Conservation (phyloP, 768 basidiomycete genomes). For the Tricholoma bakamatsutake region DNA sequence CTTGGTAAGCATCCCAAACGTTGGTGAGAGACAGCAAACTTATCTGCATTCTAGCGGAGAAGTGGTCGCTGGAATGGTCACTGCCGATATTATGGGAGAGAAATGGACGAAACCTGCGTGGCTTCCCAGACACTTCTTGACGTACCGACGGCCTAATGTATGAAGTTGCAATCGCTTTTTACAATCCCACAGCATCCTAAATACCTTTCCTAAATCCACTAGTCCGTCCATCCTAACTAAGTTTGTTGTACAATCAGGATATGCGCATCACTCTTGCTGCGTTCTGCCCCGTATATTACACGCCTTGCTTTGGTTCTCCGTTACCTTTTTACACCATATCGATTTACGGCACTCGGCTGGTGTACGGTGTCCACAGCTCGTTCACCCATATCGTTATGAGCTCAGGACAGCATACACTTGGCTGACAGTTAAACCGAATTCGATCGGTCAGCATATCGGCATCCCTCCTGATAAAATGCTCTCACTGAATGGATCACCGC, state of each 20-base stretch:
- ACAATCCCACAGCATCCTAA: neutral
- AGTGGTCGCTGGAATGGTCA: constrained; percentile 53
- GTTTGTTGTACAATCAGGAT: neutral
- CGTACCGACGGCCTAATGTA: constrained; percentile 8
- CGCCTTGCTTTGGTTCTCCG: too few relatives aligned
- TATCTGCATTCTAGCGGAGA: constrained; percentile 43
- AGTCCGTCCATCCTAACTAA: neutral
- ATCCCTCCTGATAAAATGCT: too few relatives aligned
- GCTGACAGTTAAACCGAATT: too few relatives aligned
- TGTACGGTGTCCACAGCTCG: too few relatives aligned
- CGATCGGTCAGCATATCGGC: too few relatives aligned
- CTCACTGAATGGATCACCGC: too few relatives aligned
- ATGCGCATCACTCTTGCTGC: too few relatives aligned
- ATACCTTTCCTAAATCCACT: neutral
- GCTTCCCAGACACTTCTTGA: constrained; percentile 55
- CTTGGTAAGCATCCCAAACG: constrained; percentile 41
- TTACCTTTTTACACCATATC: too few relatives aligned
- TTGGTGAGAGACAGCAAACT: neutral
- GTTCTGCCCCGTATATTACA: too few relatives aligned
- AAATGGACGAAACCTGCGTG: constrained; percentile 52
- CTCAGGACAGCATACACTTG: too few relatives aligned
- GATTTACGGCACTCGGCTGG: too few relatives aligned
- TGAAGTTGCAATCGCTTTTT: neutral
- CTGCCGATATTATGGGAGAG: constrained; percentile 36
- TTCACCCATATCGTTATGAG: too few relatives aligned